Conservation (phyloP, 1,284 basidiomycete species). For the Vanrija pseudolonga region DNA sequence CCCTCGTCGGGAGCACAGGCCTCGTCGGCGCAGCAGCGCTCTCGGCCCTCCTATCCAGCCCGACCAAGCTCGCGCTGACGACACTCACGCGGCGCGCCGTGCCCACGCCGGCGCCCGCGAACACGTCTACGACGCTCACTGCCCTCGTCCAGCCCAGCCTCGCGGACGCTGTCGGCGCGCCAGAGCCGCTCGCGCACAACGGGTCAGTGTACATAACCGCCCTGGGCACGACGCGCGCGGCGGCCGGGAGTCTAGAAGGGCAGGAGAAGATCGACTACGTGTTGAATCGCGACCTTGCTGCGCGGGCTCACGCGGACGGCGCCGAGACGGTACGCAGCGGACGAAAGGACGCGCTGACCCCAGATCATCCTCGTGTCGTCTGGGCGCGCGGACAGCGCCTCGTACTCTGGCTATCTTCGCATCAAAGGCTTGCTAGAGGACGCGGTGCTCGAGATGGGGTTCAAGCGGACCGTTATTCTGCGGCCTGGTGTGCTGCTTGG, state of each 20-base stretch:
- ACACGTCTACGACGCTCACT: conserved; percentile 19
- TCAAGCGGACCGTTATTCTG: conserved; percentile 37
- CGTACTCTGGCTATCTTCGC: conserved; percentile 29
- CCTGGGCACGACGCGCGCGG: conserved; percentile 42
- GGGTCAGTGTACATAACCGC: conserved; percentile 36
- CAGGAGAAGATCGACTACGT: conserved; percentile 37
- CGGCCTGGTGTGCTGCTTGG: conserved; percentile 35
- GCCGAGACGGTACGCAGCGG: conserved; percentile 35
- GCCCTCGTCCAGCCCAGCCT: conserved; percentile 28
- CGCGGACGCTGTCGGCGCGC: conserved; percentile 12
- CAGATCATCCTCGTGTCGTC: conserved; percentile 46
- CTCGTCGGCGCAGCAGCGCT: conserved; percentile 41
- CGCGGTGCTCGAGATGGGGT: conserved; percentile 31
- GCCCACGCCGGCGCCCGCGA: conserved; percentile 3
- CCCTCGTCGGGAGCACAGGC: conserved; percentile 45
- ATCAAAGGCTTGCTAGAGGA: conserved; percentile 47
- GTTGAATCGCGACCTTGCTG: conserved; percentile 39
- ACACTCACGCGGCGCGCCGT: conserved; percentile 37
- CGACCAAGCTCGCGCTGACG: conserved; percentile 32
- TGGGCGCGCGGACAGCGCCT: conserved; percentile 19
- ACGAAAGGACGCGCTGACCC: background rate
- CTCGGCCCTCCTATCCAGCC: conserved; percentile 25
- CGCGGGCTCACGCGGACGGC: conserved; percentile 39
- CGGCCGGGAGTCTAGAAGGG: conserved; percentile 30
- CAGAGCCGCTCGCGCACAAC: conserved; percentile 15